These are phyloP conservation scores for Solanum dulcamara DNA, from an alignment of 257 asterid genomes.

Conservation along the genomic window DNA sequence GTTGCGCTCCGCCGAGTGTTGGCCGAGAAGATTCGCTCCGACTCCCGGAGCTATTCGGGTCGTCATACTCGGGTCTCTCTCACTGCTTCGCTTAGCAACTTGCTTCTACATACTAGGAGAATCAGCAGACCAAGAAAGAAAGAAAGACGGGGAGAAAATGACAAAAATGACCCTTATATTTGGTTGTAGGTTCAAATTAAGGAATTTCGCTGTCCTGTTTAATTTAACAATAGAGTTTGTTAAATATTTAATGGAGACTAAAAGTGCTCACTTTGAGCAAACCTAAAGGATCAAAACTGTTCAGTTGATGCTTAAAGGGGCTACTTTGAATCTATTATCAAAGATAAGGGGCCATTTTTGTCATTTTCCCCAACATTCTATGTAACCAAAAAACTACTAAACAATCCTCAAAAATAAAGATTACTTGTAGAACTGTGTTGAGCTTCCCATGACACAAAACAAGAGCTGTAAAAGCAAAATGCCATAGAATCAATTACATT, in stretches of 20 bases:
- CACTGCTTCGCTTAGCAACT: neutral
- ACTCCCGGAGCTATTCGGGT: slow-evolving; percentile 94
- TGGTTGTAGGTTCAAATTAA: no score
- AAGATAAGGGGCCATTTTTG: neutral
- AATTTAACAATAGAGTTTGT: neutral
- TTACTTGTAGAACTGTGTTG: neutral
- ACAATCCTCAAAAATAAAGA: neutral
- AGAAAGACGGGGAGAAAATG: neutral
- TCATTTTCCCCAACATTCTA: neutral
- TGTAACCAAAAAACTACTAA: neutral
- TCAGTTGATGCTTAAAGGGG: neutral
- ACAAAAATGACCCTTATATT: neutral
- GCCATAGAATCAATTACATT: neutral
- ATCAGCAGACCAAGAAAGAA: neutral
- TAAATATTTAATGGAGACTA: neutral
- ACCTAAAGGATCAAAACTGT: neutral
- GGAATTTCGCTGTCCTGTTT: neutral
- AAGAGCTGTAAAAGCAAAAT: neutral
- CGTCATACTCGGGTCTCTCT: slow-evolving; percentile 28
- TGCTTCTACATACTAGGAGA: neutral
- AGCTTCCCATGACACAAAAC: neutral
- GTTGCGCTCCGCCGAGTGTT: slow-evolving; percentile 96
- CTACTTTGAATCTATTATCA: neutral
- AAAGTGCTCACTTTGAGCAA: neutral
- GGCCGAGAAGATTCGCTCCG: slow-evolving; percentile 91